Conservation (phyloP, 164 flowering plant species). For the Sedum album region DNA sequence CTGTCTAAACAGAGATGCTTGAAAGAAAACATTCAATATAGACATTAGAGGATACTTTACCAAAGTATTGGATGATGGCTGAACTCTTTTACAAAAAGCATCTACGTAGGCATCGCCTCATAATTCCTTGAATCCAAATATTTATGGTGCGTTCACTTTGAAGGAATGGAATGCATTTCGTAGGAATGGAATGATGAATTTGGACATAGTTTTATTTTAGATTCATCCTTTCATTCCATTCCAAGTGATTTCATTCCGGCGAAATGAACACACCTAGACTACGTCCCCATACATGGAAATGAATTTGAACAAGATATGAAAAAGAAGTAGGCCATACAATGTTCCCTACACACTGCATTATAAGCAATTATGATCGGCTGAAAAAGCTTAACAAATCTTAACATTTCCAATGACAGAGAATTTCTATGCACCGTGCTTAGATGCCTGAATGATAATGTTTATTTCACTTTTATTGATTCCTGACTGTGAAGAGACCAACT, state of each 20-base stretch:
- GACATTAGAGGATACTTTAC: conserved; percentile 30
- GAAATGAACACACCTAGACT: conserved; percentile 5
- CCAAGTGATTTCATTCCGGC: too few species aligned
- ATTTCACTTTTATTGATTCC: conserved; percentile 63
- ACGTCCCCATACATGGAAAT: conserved; percentile 24
- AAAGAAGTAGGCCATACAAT: conserved; percentile 67
- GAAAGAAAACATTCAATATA: background rate
- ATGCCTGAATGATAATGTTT: conserved; percentile 72
- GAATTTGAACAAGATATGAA: conserved; percentile 50
- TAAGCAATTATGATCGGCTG: background rate
- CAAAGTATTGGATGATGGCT: conserved; percentile 66
- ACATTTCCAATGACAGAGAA: background rate
- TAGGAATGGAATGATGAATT: too few species aligned
- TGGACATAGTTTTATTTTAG: too few species aligned
- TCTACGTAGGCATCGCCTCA: conserved; percentile 69
- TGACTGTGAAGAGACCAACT: conserved; percentile 21
- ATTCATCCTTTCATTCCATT: too few species aligned
- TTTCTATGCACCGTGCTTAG: conserved; percentile 17
- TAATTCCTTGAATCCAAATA: conserved; percentile 17
- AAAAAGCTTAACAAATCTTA: background rate
- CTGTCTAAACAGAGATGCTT: too few species aligned
- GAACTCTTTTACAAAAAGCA: conserved; percentile 73
- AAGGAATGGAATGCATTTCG: too few species aligned
- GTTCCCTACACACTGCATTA: conserved; percentile 51
- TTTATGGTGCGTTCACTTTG: background rate